Evolutionary conservation across 1,284 basidiomycete genomes (phyloP), one percentile per base, ranked within the genome.

Genomic region (Pyrrhoderma noxium): DNA sequence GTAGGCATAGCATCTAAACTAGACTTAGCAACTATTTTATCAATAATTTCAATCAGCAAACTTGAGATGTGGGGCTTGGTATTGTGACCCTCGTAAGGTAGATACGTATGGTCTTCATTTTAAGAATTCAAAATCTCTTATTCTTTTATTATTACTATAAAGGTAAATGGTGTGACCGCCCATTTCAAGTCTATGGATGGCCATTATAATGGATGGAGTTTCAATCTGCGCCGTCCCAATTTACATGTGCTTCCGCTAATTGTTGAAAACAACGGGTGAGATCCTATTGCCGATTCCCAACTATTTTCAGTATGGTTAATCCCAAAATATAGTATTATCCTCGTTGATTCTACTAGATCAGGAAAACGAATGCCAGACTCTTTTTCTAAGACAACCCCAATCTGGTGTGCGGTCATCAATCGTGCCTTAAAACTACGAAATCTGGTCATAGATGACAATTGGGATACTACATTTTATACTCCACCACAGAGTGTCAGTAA

Each of bases 111-210:
- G 35, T 16, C 9, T 16, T 16, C 35, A 61, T 75, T 51, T 18
- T 42, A 44, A 37, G 36, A 47, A 50, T 38, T 43, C n/a, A 41
- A 45, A 48, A 8, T 54, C 55, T 44, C 13, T 40, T 1, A 34
- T 14, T 14, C 42, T 43, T 13, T 21, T 37, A n/a, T 7, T 16
- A 42, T 19, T 19, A 31, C 51, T 39, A 7, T 22, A 45, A 11
- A 75, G 74, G 61, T 70, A 8, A 66, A 63, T 14, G 50, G 65
- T 31, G 61, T 69, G 40, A 70, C 76, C 0, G 89, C 86, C 11
- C 98, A 99, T 71, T 98, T 97, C 77, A 99, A 99, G 67, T 95
- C 93, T 0, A 97, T 94, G 0, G 95, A 99, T 61, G 95, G 95
- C 0, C 95, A 98, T 61, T 85, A 80, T 56, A 77, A 80, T 25